A percentile compares a stretch with the other conserved stretches of the same genome.
phyloP scores from a whole-genome alignment of 2,329 filamentous ascomycete genomes.

The Aspergillus pseudoterreus region DNA sequence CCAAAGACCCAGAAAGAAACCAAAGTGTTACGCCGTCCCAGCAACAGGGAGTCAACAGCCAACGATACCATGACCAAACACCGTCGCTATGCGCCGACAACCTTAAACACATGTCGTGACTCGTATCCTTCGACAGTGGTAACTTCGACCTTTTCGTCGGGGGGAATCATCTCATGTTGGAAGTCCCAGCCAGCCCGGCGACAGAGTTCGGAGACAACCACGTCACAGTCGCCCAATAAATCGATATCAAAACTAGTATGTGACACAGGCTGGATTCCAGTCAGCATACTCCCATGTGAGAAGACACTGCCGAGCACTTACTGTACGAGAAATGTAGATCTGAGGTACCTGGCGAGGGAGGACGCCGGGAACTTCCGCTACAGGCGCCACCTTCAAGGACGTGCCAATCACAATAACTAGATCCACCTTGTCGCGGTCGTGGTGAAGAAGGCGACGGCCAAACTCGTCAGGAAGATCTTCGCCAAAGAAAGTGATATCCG shows the following conservation, averaged over 20 bases:
- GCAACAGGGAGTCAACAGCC: conserved; percentile 11
- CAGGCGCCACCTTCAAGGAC: conserved; percentile 89
- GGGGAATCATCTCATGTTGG: conserved; percentile 77
- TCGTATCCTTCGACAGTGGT: conserved; percentile 45
- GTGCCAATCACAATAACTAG: conserved; percentile 95
- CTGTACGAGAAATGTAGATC: conserved; percentile 80
- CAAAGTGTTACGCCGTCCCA: conserved; percentile 26
- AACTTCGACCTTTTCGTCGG: conserved; percentile 60
- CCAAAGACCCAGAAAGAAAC: conserved; percentile 12
- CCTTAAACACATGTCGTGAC: conserved; percentile 43
- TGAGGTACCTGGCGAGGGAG: conserved; percentile 78
- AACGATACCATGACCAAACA: conserved; percentile 25
- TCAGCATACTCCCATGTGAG: conserved; percentile 7
- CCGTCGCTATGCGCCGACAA: conserved; percentile 37
- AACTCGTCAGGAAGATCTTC: conserved; percentile 84
- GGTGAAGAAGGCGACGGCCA: conserved; percentile 71
- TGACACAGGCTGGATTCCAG: conserved; percentile 57
- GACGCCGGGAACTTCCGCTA: conserved; percentile 83
- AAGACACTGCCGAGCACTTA: conserved; percentile 31
- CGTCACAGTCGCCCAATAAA: conserved; percentile 90
- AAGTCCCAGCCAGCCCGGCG: conserved; percentile 76
- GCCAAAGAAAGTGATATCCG: conserved; percentile 97
- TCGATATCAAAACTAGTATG: conserved; percentile 97
- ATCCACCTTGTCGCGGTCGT: conserved; percentile 77
- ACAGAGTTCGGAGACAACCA: conserved; percentile 83